Evolutionary conservation across 257 asterid genomes (phyloP), one percentile per base, ranked within the genome.

Genomic region (Fraxinus excelsior): DNA sequence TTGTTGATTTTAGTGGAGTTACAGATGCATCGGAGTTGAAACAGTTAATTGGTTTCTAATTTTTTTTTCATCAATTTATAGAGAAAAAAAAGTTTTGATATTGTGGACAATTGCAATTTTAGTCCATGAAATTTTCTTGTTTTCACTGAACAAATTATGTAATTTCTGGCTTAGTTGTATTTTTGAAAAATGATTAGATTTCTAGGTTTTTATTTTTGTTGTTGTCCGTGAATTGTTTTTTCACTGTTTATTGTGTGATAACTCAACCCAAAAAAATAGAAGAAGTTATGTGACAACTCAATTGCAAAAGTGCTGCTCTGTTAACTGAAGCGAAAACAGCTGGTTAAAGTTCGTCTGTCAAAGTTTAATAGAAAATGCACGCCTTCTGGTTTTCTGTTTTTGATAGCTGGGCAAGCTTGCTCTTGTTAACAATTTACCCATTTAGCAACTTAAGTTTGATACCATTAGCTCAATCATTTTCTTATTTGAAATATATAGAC

Each of bases 1-100:
- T 67, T 38, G 35, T 58, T 56, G 66, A 51, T 38, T 69, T 35
- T 51, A 74, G 16, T 49, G 42, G 75, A n/a, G 75, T 65, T 44
- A 38, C 70, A 49, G 69, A 56, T 79, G 74, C 72, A 65, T 34
- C 21, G 58, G 71, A 10, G 67, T 71, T 67, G 75, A 67, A 53
- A 71, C 42, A 38, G 53, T 73, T 28, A 37, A 2, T 38, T 71
- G 68, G 31, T 70, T 62, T 34, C 40, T 66, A 72, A 58, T 26
- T 76, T 70, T 16, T 26, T 29, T 67, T 46, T 40, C 71, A 23
- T 71, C 74, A 71, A 60, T 76, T 74, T 14, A 60, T 67, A 34
- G 40, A 46, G 44, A 35, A 67, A 21, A 67, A 21, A 25, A 28
- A 25, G 58, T 64, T 70, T n/a, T n/a, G 62, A 60, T 76, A 40